phyloP scores from a whole-genome alignment of 768 basidiomycete genomes.

The Xerocomus potaroensis region DNA sequence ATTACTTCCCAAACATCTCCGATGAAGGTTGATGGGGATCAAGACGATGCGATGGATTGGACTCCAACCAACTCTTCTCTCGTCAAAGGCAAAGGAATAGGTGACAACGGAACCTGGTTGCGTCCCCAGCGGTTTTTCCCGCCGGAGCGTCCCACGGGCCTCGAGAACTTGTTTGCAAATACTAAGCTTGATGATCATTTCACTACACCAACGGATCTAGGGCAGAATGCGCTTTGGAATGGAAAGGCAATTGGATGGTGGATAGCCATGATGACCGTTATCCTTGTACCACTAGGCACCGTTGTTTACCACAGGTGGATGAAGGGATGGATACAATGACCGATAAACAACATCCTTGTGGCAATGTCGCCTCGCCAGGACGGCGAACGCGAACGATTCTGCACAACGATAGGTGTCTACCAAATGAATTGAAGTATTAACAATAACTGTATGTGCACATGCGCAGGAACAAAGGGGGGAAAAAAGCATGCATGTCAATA shows the following conservation, averaged over 20 bases:
- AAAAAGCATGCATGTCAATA: neutral
- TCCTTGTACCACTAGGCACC: slow-evolving; percentile 18
- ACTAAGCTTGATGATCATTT: slow-evolving; percentile 51
- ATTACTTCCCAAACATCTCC: slow-evolving; percentile 24
- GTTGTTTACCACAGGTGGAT: slow-evolving; percentile 22
- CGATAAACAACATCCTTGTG: slow-evolving; percentile 8
- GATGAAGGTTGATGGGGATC: slow-evolving; percentile 25
- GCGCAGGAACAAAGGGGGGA: slow-evolving; percentile 4
- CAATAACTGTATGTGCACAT: slow-evolving; percentile 1
- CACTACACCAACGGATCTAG: neutral
- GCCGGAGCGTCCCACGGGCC: slow-evolving; percentile 72
- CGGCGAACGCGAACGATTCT: slow-evolving; percentile 4
- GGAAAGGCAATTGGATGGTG: slow-evolving; percentile 10
- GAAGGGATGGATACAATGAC: slow-evolving; percentile 20
- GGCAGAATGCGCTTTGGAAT: neutral
- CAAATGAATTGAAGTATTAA: slow-evolving; percentile 10
- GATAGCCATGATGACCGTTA: slow-evolving; percentile 5
- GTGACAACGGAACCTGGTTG: slow-evolving; percentile 46
- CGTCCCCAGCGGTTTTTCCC: slow-evolving; percentile 74
- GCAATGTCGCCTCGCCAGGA: slow-evolving; percentile 1
- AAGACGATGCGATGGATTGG: slow-evolving; percentile 61
- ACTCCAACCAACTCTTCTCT: slow-evolving; percentile 46
- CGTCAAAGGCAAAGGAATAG: slow-evolving; percentile 18
- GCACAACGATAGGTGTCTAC: slow-evolving; percentile 6
- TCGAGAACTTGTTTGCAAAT: slow-evolving; percentile 64